Evolutionary conservation across 2,329 filamentous ascomycete species (phyloP).

Genomic region (Blastomyces percursus): DNA sequence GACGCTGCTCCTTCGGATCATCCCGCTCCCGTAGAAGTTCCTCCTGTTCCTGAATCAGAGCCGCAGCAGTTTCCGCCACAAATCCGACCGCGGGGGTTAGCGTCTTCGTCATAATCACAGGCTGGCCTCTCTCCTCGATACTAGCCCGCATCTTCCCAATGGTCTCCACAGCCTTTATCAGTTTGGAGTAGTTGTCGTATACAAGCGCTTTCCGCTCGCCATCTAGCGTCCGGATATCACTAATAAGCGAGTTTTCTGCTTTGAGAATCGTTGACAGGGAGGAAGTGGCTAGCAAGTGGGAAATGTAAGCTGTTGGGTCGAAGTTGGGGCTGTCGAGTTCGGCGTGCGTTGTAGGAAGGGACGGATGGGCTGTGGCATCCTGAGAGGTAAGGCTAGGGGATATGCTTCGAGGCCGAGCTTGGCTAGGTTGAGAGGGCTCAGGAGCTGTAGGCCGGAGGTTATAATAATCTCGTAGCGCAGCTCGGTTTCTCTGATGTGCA

Average conservation of each 20-base stretch:
- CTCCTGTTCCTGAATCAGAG: conserved; percentile 32
- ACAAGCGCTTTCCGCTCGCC: conserved; percentile 95
- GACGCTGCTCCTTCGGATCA: conserved; percentile 18
- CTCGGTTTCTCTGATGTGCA: conserved; percentile 56
- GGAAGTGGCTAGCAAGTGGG: conserved; percentile 32
- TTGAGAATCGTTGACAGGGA: conserved; percentile 35
- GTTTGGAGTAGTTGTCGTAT: conserved; percentile 96
- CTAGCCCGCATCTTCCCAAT: conserved; percentile 58
- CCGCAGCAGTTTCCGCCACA: conserved; percentile 34
- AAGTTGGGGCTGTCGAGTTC: conserved; percentile 69
- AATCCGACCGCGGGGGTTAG: conserved; percentile 33
- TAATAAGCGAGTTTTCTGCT: conserved; percentile 36
- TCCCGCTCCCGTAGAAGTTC: conserved; percentile 21
- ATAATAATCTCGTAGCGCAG: conserved; percentile 88
- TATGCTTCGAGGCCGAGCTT: conserved; percentile 26
- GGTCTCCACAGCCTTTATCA: conserved; percentile 93
- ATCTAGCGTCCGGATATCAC: conserved; percentile 77
- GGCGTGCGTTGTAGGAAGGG: conserved; percentile 23
- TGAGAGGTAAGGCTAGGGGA: conserved; percentile 30
- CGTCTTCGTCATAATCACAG: conserved; percentile 38
- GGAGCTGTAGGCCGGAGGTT: conserved; percentile 53
- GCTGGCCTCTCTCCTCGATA: conserved; percentile 36
- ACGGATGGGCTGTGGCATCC: conserved; percentile 28
- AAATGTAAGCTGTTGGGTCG: conserved; percentile 50
- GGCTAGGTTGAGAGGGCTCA: conserved; percentile 22